phyloP scores from a whole-genome alignment of 495 filamentous ascomycete genomes.

The Xylaria curta region DNA sequence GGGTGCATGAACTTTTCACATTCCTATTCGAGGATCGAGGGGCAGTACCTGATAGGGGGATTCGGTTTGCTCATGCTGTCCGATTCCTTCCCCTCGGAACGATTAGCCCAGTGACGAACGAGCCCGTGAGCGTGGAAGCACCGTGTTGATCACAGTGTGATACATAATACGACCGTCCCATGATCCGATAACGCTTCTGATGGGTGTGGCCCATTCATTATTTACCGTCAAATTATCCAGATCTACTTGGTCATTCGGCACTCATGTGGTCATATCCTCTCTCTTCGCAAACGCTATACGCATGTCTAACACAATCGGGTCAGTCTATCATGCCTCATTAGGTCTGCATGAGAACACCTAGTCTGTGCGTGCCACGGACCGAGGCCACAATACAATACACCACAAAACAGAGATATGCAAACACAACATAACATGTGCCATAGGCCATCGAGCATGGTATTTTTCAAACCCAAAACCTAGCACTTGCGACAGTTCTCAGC shows the following conservation, averaged over 20 bases:
- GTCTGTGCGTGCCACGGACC: background rate
- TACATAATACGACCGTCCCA: constrained; percentile 3
- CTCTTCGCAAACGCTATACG: background rate
- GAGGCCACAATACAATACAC: constrained; percentile 1
- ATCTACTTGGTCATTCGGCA: constrained; percentile 17
- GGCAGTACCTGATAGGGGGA: constrained; percentile 21
- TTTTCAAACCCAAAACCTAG: constrained; percentile 14
- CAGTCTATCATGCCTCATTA: background rate
- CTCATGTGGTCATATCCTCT: constrained; percentile 7
- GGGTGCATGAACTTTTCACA: constrained; percentile 12
- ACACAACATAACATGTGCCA: background rate
- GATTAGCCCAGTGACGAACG: constrained; percentile 7
- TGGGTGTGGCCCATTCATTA: constrained; percentile 16
- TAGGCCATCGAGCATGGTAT: constrained; percentile 14
- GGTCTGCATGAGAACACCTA: background rate
- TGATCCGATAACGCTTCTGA: constrained; percentile 5
- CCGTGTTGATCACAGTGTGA: constrained; percentile 18
- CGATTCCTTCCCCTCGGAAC: constrained; percentile 11
- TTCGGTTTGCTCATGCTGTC: constrained; percentile 12
- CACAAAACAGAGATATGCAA: background rate
- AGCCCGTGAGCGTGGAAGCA: constrained; percentile 25
- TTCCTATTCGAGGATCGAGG: constrained; percentile 24
- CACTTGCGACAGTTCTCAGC: constrained; percentile 20
- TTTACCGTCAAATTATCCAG: constrained; percentile 24
- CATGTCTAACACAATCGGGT: constrained; percentile 9